These are phyloP conservation scores for Aristolochia fimbriata DNA, from an alignment of 164 flowering plant genomes.

Conservation along the genomic window DNA sequence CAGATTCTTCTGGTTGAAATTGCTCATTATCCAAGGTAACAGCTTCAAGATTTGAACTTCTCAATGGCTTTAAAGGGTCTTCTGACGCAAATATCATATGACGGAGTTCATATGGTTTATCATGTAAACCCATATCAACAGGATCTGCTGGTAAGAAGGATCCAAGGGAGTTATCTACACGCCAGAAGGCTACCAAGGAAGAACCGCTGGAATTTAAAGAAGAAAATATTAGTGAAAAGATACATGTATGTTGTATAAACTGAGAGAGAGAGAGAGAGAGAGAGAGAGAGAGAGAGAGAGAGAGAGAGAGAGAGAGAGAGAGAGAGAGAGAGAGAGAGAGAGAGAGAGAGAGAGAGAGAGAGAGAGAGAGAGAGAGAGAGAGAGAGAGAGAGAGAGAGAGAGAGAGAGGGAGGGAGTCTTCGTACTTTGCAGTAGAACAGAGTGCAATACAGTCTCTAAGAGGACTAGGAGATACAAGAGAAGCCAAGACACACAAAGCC, in stretches of 20 bases:
- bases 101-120: constrained; percentile 70
- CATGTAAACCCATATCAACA: constrained; percentile 22
- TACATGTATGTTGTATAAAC: neutral
- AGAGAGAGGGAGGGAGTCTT: neutral
- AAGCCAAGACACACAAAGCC: constrained; percentile 61
- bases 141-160: constrained; percentile 82
- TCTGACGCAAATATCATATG: constrained; percentile 44
- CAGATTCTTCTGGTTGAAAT: constrained; percentile 28
- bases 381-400: neutral
- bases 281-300: neutral
- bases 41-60: constrained; percentile 18
- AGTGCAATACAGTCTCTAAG: constrained; percentile 71
- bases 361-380: neutral
- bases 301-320: too few relatives aligned
- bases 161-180: constrained; percentile 86
- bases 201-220: constrained; percentile 27
- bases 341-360: neutral
- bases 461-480: constrained; percentile 73
- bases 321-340: too few relatives aligned
- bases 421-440: constrained; percentile 38
- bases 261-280: too few relatives aligned
- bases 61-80: constrained; percentile 20
- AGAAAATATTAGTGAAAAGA: neutral
- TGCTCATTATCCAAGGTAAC: constrained; percentile 10
- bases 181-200: constrained; percentile 68